Evolutionary conservation across 2,329 filamentous ascomycete species (phyloP), one percentile per base, ranked within the genome.

Genomic region (Colletotrichum sp.): DNA sequence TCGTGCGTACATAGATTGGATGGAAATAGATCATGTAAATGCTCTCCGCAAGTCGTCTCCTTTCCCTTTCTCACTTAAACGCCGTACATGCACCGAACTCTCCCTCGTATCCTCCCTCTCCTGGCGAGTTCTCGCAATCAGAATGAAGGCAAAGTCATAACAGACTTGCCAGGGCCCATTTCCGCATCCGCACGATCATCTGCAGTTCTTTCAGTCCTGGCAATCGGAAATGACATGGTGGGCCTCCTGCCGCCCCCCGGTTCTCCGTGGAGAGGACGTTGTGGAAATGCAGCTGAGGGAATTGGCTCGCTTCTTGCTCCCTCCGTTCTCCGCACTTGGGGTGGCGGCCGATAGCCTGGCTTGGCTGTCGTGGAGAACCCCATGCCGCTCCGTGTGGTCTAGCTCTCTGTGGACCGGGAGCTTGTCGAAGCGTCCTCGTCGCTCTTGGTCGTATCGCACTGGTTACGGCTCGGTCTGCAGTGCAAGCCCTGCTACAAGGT

Each of bases 1-100:
- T 65, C 27, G 22, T 32, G 43, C 55, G 62, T 55, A 68, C 43
- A 62, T 28, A 28, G 65, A 22, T 58, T 68, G 58, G 34, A 30
- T 68, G 32, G 25, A 36, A 64, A n/a, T 48, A 68, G 34, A 69
- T 73, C 43, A 68, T 62, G 70, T 72, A 52, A 69, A 73, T 75
- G 32, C 48, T 60, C 36, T 43, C 28, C 39, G 16, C 34, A 58
- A 43, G 48, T 60, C 58, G 58, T 48, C 56, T 58, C 62, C 34
- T 60, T 43, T 32, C 56, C 34, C 16, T 43, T 30, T 34, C 18
- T 48, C 48, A n/a, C 22, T 68, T 34, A 18, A 74, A 76, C 70
- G 64, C 74, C 58, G 18, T 64, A 65, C 64, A 76, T 76, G 74
- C 65, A 70, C 36, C 56, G 55, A 39, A 34, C 18, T 32, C 58